Evolutionary conservation across 768 basidiomycete species (phyloP).

Genomic region (Psilocybe cyanescens): DNA sequence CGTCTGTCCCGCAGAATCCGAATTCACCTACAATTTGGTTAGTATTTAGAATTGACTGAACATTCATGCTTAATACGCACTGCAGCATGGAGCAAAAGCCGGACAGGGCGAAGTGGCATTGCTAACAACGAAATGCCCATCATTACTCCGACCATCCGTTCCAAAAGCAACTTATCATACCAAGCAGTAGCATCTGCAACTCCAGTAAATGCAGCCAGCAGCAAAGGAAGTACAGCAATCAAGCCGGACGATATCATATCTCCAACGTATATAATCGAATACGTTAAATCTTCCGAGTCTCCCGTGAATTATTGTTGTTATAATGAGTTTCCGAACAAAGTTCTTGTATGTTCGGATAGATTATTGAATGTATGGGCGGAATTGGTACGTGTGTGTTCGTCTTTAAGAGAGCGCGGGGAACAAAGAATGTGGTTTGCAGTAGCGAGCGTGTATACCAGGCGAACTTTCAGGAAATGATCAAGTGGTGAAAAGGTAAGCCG

Average conservation of each 20-base stretch:
- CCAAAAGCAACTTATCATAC: constrained; percentile 12
- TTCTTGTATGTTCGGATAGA: neutral
- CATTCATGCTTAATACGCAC: constrained; percentile 33
- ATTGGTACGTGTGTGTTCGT: neutral
- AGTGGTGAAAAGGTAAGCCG: neutral
- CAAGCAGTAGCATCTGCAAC: constrained; percentile 26
- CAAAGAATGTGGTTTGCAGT: neutral
- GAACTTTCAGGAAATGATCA: neutral
- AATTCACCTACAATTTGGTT: constrained; percentile 45
- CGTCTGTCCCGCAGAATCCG: constrained; percentile 53
- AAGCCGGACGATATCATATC: constrained; percentile 21
- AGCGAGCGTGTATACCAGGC: neutral
- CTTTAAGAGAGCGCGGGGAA: neutral
- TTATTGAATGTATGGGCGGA: neutral
- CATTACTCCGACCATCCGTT: neutral
- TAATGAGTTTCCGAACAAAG: too few relatives aligned
- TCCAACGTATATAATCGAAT: neutral
- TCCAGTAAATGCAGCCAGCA: constrained; percentile 26
- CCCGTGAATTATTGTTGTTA: too few relatives aligned
- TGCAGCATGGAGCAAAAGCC: constrained; percentile 52
- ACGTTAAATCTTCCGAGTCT: too few relatives aligned
- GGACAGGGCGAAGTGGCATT: constrained; percentile 50
- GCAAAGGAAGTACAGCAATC: constrained; percentile 18
- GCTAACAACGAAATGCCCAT: constrained; percentile 25
- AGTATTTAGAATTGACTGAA: neutral